Evolutionary conservation across 169 alveolate species (phyloP), one percentile per base, ranked within the genome.

Genomic region (Fabrea salina): DNA sequence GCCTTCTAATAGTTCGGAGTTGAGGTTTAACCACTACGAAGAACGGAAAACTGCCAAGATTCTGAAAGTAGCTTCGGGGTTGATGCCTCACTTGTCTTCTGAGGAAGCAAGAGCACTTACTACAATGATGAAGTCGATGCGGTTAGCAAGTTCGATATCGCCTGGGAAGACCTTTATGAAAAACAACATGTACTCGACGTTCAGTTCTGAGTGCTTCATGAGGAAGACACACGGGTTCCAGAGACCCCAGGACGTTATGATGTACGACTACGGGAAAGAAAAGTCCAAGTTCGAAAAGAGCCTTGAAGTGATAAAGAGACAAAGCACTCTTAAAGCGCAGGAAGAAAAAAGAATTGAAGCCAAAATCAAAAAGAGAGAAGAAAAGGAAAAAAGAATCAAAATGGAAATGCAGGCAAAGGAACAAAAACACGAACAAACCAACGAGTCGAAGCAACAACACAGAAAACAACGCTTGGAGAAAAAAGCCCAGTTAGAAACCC

Each of bases 41-140:
- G 74, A 61, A 61, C 32, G 32, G 8, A 13, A 51, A 30, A 61
- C 39, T 11, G 74, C 74, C 16, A 61, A 61, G 25, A 27, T 61
- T 27, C 13, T 61, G 32, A 61, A 61, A 61, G 13, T 61, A 8
- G 43, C 74, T 16, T 61, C 74, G 13, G 74, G 39, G n/a, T 19
- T 54, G 33, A 6, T n/a, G 8, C 11, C 33, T 8, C 8, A 33
- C 13, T n/a, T 7, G 66, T 54, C 13, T 8, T 22, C 6, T 8
- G 13, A 6, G 25, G 25, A 54, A 8, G 25, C 33, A 19, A 19
- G 13, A 19, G 13, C 66, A 8, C 8, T 8, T 6, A 8, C 30
- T 54, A 19, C 13, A 54, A n/a, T 11, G 11, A 11, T 6, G 13
- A 7, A 7, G 13, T 8, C 8, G 25, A 8, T 6, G 25, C 30